Evolutionary conservation across 345 rosid species (phyloP).

Genomic region (Lepidium africanum): DNA sequence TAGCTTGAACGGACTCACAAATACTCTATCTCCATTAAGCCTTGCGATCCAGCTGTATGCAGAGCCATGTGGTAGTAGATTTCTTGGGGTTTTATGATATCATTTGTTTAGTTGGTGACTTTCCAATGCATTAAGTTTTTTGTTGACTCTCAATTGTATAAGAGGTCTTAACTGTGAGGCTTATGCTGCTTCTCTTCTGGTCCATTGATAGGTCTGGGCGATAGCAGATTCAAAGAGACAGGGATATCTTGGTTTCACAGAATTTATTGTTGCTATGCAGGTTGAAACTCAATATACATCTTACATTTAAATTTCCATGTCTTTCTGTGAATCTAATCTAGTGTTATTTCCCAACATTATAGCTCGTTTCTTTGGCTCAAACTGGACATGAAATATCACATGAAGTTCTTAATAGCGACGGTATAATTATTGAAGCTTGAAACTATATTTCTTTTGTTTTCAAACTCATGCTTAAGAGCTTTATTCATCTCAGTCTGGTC

Average conservation of each 20-base stretch:
- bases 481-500: background rate
- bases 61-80: background rate
- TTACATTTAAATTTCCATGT: background rate
- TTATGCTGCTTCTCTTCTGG: background rate
- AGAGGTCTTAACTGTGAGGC: background rate
- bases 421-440: constrained; percentile 18
- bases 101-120: background rate
- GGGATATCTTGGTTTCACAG: constrained; percentile 73
- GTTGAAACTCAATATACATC: constrained; percentile 11
- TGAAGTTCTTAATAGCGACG: constrained; percentile 41
- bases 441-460: background rate
- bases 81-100: background rate
- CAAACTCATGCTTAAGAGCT: background rate
- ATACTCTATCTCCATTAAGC: background rate
- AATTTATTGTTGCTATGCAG: constrained; percentile 74
- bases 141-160: background rate
- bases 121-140: background rate
- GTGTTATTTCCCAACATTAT: constrained; percentile 16
- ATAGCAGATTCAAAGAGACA: constrained; percentile 84
- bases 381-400: constrained; percentile 49
- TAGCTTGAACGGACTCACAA: background rate
- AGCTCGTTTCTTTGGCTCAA: constrained; percentile 80
- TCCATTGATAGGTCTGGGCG: constrained; percentile 67
- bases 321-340: constrained; percentile 14
- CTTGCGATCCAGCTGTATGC: background rate